Conservation (phyloP, 257 asterid genomes). For the Leonotis leonurus region DNA sequence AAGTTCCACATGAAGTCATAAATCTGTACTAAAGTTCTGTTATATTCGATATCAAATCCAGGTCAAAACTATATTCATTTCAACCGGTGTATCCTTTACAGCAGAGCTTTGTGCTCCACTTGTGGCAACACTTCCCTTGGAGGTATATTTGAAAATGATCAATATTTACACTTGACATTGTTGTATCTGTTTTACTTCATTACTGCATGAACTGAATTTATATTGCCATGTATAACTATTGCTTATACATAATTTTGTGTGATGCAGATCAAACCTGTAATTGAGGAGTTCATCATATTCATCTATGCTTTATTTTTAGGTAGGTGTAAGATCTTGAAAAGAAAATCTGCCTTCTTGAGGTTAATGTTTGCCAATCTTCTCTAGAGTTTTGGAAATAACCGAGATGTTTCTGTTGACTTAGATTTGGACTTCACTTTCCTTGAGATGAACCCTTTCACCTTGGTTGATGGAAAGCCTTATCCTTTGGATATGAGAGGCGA, state of each 20-base stretch:
- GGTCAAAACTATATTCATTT: slow-evolving; percentile 72
- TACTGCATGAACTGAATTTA: too few species aligned
- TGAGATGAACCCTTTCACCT: slow-evolving; percentile 94
- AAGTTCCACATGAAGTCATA: neutral
- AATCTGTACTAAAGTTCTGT: neutral
- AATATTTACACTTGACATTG: neutral
- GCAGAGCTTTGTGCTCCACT: slow-evolving; percentile 86
- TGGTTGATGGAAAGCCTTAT: slow-evolving; percentile 86
- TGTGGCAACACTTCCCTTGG: slow-evolving; percentile 88
- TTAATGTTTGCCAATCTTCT: neutral
- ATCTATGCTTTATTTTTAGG: slow-evolving; percentile 58
- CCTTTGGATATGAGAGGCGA: slow-evolving; percentile 98
- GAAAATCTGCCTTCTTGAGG: neutral
- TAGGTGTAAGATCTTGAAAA: slow-evolving; percentile 17
- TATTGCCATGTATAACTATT: neutral
- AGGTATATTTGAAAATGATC: slow-evolving; percentile 35
- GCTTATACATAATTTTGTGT: neutral
- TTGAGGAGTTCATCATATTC: slow-evolving; percentile 72
- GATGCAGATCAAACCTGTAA: slow-evolving; percentile 62
- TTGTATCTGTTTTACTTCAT: too few species aligned
- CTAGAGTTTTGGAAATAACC: slow-evolving; percentile 11
- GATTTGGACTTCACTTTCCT: slow-evolving; percentile 95
- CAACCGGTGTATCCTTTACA: slow-evolving; percentile 63
- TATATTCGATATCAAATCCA: slow-evolving; percentile 27
- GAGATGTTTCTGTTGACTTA: slow-evolving; percentile 15